Conservation (phyloP, 2,329 filamentous ascomycete species). For the Blastomyces parvus region DNA sequence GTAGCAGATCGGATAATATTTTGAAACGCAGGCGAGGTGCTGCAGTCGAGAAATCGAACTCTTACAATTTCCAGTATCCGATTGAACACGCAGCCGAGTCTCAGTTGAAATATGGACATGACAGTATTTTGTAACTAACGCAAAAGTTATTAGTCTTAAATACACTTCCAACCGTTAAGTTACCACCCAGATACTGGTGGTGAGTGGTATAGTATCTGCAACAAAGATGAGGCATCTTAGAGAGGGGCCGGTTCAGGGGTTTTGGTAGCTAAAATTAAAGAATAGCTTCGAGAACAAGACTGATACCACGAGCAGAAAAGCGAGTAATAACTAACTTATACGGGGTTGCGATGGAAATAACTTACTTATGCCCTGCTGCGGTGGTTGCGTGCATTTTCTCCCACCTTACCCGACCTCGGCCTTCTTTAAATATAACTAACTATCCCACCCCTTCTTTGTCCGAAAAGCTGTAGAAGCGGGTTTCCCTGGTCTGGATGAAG, state of each 20-base stretch:
- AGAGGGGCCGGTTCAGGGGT: background rate
- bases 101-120: background rate
- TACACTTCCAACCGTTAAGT: background rate
- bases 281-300: background rate
- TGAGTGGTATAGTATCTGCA: background rate
- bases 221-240: background rate
- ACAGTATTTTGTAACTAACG: background rate
- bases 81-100: background rate
- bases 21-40: background rate
- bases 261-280: background rate
- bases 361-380: background rate
- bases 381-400: background rate
- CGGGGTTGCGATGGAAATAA: background rate
- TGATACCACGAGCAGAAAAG: background rate
- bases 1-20: background rate
- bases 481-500: background rate
- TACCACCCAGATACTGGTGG: background rate
- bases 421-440: background rate
- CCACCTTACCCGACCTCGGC: background rate
- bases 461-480: background rate
- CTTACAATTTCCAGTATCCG: background rate
- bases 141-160: background rate
- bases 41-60: background rate
- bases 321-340: background rate
- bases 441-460: background rate